A percentile compares a stretch with the other conserved stretches of the same genome.
Conservation (phyloP, 75 land plant species). For the Pinus albicaulis region DNA sequence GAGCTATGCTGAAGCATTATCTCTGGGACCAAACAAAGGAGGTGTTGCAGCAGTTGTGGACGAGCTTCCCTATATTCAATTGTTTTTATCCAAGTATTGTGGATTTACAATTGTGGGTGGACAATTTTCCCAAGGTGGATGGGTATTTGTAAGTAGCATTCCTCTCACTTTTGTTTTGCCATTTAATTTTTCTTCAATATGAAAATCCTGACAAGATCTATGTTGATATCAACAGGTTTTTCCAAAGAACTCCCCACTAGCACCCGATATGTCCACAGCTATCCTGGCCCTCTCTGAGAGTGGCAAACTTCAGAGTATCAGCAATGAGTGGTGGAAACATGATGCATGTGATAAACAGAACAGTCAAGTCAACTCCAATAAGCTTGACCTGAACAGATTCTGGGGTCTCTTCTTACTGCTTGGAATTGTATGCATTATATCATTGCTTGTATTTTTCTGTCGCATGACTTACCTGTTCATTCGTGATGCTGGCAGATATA, state of each 20-base stretch:
- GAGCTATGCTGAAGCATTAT: slow-evolving; percentile 59
- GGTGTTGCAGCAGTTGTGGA: slow-evolving; percentile 89
- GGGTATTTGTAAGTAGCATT: slow-evolving; percentile 83
- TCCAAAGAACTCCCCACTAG: slow-evolving; percentile 86
- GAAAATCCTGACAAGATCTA: not conserved
- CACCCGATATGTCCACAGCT: slow-evolving; percentile 84
- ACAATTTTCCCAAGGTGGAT: slow-evolving; percentile 78
- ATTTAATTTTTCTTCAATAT: not conserved
- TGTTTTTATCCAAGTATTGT: slow-evolving; percentile 76
- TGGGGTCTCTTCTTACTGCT: slow-evolving; percentile 78
- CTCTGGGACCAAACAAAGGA: slow-evolving; percentile 64
- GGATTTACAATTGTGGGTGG: slow-evolving; percentile 66
- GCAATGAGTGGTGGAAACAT: slow-evolving; percentile 60
- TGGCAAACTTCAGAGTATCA: slow-evolving; percentile 74
- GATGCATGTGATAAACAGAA: slow-evolving; percentile 28
- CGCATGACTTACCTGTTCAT: slow-evolving; percentile 27
- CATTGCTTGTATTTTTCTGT: slow-evolving; percentile 45
- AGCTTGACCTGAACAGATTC: slow-evolving; percentile 63
- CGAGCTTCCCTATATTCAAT: slow-evolving; percentile 77
- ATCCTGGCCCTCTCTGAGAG: slow-evolving; percentile 68
- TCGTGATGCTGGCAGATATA: not conserved
- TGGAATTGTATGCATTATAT: slow-evolving; percentile 56
- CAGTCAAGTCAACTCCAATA: slow-evolving; percentile 33
- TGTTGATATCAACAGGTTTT: slow-evolving; percentile 56
- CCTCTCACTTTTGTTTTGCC: not conserved